Percentiles rank a stretch among this genome's conserved stretches.
These are phyloP conservation scores for Pachysolen tannophilus DNA, from an alignment of 805 yeast genomes.

Conservation along the genomic window DNA sequence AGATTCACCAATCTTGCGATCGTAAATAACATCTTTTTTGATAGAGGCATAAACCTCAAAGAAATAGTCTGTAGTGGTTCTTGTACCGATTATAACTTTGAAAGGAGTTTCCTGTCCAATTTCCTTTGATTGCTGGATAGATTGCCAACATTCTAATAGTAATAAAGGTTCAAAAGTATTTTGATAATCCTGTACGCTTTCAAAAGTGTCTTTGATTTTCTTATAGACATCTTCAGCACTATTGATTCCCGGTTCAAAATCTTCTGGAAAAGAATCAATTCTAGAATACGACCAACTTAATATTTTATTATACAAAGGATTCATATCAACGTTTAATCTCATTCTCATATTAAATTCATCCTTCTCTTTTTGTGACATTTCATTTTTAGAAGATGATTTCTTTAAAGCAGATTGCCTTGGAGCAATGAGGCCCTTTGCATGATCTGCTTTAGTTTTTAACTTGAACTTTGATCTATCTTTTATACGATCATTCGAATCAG, in stretches of 20 bases:
- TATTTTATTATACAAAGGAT: conserved; percentile 62
- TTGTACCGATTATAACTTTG: conserved; percentile 62
- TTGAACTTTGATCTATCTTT: too few species aligned
- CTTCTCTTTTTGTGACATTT: conserved; percentile 35
- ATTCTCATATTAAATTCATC: conserved; percentile 75
- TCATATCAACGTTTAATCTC: conserved; percentile 70
- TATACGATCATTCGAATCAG: conserved; percentile 31
- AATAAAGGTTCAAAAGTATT: conserved; percentile 71
- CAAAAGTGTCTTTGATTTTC: conserved; percentile 48
- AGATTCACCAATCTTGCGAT: conserved; percentile 56
- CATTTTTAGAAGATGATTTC: conserved; percentile 17
- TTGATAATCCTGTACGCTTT: conserved; percentile 56
- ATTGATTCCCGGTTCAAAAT: conserved; percentile 24
- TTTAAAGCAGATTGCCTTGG: conserved; percentile 7
- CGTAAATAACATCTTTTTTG: conserved; percentile 40
- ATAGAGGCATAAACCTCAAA: conserved; percentile 79
- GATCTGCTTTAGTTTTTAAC: conserved; percentile 15
- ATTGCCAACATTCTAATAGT: conserved; percentile 90
- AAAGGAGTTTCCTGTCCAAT: conserved; percentile 56
- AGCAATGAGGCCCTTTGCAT: conserved; percentile 2
- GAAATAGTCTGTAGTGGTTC: conserved; percentile 78
- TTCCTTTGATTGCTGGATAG: conserved; percentile 64
- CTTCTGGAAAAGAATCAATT: conserved; percentile 51
- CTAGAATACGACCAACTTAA: conserved; percentile 71
- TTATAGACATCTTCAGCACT: conserved; percentile 25